phyloP scores from a whole-genome alignment of 2,329 filamentous ascomycete species.

The Colletotrichum tanaceti region DNA sequence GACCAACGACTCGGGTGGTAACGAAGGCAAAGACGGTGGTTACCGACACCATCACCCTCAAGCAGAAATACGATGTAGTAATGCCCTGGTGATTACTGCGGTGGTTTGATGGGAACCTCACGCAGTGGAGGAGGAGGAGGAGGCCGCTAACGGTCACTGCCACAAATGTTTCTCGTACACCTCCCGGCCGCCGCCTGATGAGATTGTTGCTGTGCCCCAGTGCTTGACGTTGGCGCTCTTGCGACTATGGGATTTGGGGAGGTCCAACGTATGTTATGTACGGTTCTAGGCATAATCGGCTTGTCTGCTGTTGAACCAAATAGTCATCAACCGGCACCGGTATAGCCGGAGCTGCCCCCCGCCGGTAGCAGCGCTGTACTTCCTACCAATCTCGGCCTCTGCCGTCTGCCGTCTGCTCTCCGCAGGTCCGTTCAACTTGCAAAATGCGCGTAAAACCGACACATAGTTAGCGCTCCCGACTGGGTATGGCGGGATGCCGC shows the following conservation, averaged over 20 bases:
- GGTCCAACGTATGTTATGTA: not conserved
- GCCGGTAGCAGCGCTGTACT: too few species aligned
- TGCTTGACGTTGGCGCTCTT: not conserved
- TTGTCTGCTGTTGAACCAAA: not conserved
- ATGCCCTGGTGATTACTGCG: too few species aligned
- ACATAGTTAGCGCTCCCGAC: conserved; percentile 8
- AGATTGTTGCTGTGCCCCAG: not conserved
- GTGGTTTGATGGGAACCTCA: too few species aligned
- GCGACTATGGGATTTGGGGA: not conserved
- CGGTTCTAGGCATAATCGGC: not conserved
- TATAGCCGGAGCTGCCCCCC: not conserved
- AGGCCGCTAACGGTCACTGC: conserved; percentile 22
- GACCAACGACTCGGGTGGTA: conserved; percentile 1
- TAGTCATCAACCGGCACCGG: not conserved
- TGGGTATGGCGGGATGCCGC: conserved; percentile 8
- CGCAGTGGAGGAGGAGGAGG: too few species aligned
- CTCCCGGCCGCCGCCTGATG: not conserved
- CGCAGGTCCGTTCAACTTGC: not conserved
- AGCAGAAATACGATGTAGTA: too few species aligned
- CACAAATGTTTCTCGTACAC: conserved; percentile 19
- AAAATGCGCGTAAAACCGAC: conserved; percentile 10
- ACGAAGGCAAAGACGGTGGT: not conserved
- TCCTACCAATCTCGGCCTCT: too few species aligned
- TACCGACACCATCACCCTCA: too few species aligned
- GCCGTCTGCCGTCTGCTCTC: conserved; percentile 2